Percentiles rank a stretch among this genome's conserved stretches.
Evolutionary conservation across 371 early-diverging fungal species (phyloP).

Genomic region (Mortierella sp.): DNA sequence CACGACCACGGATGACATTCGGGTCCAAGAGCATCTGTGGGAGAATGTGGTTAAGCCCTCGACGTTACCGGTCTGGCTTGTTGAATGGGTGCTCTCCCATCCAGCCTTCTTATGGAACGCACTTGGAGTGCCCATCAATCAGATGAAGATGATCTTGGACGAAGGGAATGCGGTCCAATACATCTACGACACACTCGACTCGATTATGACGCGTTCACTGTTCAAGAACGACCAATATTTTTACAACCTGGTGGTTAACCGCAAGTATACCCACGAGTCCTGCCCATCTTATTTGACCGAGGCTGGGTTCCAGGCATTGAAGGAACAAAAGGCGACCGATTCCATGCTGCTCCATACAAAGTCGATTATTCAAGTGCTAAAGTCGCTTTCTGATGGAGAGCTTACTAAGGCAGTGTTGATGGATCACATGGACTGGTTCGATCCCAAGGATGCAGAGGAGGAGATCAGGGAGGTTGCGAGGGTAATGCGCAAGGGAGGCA

Average conservation of each 20-base stretch:
- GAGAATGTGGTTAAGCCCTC: conserved; percentile 68
- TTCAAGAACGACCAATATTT: conserved; percentile 84
- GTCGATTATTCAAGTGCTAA: conserved; percentile 75
- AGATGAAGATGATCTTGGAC: conserved; percentile 85
- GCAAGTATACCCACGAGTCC: conserved; percentile 69
- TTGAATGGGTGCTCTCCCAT: conserved; percentile 74
- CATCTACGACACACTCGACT: conserved; percentile 84
- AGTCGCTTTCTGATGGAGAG: conserved; percentile 65
- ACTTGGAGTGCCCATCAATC: conserved; percentile 88
- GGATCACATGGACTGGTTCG: conserved; percentile 94
- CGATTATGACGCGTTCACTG: conserved; percentile 71
- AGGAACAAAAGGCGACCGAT: conserved; percentile 56
- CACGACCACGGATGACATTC: conserved; percentile 64
- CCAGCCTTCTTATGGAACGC: conserved; percentile 89
- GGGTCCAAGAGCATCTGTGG: conserved; percentile 76
- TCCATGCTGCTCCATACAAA: conserved; percentile 84
- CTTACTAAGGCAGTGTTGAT: conserved; percentile 82
- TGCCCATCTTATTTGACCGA: conserved; percentile 83
- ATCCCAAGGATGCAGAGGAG: conserved; percentile 65
- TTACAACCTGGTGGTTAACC: conserved; percentile 81
- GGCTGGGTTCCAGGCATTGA: conserved; percentile 72
- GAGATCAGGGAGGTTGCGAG: conserved; percentile 76
- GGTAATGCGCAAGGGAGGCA: conserved; percentile 71
- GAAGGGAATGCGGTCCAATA: conserved; percentile 85
- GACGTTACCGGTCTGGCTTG: conserved; percentile 70